phyloP scores from a whole-genome alignment of 352 stramenopile genomes.

The Phytophthora constricta region DNA sequence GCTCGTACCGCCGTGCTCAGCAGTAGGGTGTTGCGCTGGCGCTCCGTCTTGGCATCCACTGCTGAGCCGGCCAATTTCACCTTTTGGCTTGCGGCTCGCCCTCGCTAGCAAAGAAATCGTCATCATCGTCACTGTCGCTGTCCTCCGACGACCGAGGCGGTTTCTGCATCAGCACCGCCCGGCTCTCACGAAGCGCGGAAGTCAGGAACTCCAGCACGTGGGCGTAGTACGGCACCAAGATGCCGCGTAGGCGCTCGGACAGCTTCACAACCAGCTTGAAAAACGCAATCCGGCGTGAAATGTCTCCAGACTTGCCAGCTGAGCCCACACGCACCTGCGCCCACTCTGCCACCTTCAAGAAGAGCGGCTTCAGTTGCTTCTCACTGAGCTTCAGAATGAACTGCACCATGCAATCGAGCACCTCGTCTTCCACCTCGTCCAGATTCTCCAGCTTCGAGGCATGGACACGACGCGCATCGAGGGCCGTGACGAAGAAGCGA shows the following conservation, averaged over 20 bases:
- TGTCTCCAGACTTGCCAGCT: constrained; percentile 36
- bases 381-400: constrained; percentile 90
- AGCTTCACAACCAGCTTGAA: constrained; percentile 86
- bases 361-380: constrained; percentile 90
- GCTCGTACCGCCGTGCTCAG: constrained; percentile 66
- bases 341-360: constrained; percentile 88
- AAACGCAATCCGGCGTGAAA: constrained; percentile 76
- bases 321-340: constrained; percentile 50
- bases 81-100: constrained; percentile 68
- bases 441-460: constrained; percentile 56
- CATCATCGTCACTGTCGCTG: constrained; percentile 40
- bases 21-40: constrained; percentile 51
- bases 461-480: constrained; percentile 82
- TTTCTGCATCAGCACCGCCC: constrained; percentile 56
- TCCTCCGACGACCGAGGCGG: constrained; percentile 31
- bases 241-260: constrained; percentile 80
- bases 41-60: constrained; percentile 30
- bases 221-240: constrained; percentile 90
- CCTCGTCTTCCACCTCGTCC: constrained; percentile 76
- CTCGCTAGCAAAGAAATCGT: constrained; percentile 53
- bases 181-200: constrained; percentile 53
- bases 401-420: constrained; percentile 77
- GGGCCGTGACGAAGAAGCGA: constrained; percentile 81
- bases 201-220: constrained; percentile 76
- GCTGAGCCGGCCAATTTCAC: constrained; percentile 42